These are phyloP conservation scores for Globisporangium echinulatum DNA, from an alignment of 352 stramenopile genomes.

Conservation along the genomic window DNA sequence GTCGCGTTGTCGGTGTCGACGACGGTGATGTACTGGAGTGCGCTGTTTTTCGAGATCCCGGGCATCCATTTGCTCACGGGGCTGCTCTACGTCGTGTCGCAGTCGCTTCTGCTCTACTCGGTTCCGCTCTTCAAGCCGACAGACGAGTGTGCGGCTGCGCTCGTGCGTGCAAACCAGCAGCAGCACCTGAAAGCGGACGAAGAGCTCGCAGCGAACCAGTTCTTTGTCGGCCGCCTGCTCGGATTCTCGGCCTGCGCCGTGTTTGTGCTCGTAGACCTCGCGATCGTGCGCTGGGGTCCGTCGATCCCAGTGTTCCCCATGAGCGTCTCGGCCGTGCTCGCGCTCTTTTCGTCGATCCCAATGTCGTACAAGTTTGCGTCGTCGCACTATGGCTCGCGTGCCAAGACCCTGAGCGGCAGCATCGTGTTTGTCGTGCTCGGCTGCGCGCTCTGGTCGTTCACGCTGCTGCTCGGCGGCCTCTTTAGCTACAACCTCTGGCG, in stretches of 20 bases:
- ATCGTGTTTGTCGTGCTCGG: conserved; percentile 46
- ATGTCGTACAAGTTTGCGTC: conserved; percentile 39
- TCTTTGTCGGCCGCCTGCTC: conserved; percentile 31
- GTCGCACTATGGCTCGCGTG: conserved; percentile 19
- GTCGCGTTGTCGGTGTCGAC: conserved; percentile 32
- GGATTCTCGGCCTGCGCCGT: conserved; percentile 32
- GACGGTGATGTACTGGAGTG: conserved; percentile 42
- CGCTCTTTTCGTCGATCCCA: conserved; percentile 47
- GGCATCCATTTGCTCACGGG: conserved; percentile 39
- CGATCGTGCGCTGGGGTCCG: conserved; percentile 34
- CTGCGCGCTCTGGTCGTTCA: conserved; percentile 53
- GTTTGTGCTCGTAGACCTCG: conserved; percentile 46
- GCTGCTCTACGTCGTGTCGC: conserved; percentile 31
- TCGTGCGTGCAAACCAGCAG: not conserved
- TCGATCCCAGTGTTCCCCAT: conserved; percentile 39
- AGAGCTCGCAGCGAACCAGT: conserved; percentile 18
- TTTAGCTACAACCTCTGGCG: conserved; percentile 42
- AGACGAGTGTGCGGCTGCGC: not conserved
- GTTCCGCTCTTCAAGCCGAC: conserved; percentile 29
- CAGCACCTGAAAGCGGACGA: conserved; percentile 13
- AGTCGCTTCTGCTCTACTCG: conserved; percentile 30
- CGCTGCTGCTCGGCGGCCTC: conserved; percentile 35
- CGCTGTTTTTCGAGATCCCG: conserved; percentile 34
- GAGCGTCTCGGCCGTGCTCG: conserved; percentile 33
- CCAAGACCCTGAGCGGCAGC: conserved; percentile 32